Percentiles rank a stretch among this genome's conserved stretches.
Conservation (phyloP, 164 flowering plant genomes). For the Taxillus chinensis region DNA sequence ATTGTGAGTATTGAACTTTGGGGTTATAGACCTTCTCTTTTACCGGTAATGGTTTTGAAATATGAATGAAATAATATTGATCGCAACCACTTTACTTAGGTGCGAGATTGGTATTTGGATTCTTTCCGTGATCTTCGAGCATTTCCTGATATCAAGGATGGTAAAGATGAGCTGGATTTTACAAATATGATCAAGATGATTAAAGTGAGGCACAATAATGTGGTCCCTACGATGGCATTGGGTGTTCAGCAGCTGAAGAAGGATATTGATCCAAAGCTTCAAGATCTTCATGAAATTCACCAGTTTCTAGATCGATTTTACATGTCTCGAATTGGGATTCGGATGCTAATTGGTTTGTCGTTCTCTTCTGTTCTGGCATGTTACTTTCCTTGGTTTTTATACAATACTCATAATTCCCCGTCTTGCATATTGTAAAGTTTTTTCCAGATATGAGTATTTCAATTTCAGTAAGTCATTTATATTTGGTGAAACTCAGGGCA, state of each 20-base stretch:
- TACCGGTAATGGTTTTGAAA: too few species aligned
- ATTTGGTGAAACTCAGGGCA: slow-evolving; percentile 1
- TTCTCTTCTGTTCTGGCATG: neutral
- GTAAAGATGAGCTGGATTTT: slow-evolving; percentile 64
- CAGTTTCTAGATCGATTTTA: slow-evolving; percentile 93
- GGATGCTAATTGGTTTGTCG: slow-evolving; percentile 2
- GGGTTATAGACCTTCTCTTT: too few species aligned
- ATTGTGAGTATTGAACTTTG: too few species aligned
- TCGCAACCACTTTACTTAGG: neutral
- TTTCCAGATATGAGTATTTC: neutral
- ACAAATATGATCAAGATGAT: slow-evolving; percentile 89
- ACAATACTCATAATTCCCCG: neutral
- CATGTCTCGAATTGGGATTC: slow-evolving; percentile 50
- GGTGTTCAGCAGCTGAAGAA: slow-evolving; percentile 94
- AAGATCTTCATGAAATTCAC: slow-evolving; percentile 68
- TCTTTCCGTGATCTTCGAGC: slow-evolving; percentile 79
- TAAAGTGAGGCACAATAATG: slow-evolving; percentile 91
- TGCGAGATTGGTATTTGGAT: slow-evolving; percentile 61
- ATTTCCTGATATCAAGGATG: slow-evolving; percentile 65
- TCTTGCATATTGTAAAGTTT: neutral
- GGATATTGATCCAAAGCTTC: slow-evolving; percentile 39
- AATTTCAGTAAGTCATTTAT: neutral
- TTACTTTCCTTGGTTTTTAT: neutral
- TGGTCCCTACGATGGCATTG: slow-evolving; percentile 93
- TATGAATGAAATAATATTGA: too few species aligned